Conservation (phyloP, 2,329 filamentous ascomycete genomes). For the Colletotrichum kahawae region DNA sequence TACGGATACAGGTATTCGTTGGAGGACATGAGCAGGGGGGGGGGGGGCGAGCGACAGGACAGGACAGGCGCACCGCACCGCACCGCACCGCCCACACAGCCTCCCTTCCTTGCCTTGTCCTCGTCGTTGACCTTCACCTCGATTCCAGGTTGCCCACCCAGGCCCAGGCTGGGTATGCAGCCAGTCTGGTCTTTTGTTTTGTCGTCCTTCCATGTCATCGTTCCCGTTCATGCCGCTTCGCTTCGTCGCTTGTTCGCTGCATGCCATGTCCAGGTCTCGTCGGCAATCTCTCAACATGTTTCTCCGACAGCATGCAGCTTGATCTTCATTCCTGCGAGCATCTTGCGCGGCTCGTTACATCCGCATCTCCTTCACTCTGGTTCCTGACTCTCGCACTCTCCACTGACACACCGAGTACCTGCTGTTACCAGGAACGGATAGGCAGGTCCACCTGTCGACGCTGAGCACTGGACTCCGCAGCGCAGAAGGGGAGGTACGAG, state of each 20-base stretch:
- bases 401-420: background rate
- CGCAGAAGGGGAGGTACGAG: background rate
- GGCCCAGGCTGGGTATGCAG: background rate
- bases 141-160: background rate
- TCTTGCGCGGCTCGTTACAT: background rate
- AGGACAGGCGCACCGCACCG: background rate
- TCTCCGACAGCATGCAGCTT: background rate
- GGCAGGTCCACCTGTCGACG: background rate
- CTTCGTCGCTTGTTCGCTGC: background rate
- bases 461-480: background rate
- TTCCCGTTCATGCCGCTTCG: background rate
- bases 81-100: background rate
- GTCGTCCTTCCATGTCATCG: background rate
- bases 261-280: background rate
- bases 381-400: conserved; percentile 2
- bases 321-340: background rate
- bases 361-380: background rate
- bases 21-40: background rate
- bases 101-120: background rate
- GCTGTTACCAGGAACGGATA: background rate
- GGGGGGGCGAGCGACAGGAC: background rate
- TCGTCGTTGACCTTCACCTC: background rate
- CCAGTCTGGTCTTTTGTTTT: background rate
- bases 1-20: background rate
- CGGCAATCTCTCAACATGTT: background rate